Evolutionary conservation across 257 asterid genomes (phyloP), one percentile per base, ranked within the genome.

Genomic region (Scutellaria minor): DNA sequence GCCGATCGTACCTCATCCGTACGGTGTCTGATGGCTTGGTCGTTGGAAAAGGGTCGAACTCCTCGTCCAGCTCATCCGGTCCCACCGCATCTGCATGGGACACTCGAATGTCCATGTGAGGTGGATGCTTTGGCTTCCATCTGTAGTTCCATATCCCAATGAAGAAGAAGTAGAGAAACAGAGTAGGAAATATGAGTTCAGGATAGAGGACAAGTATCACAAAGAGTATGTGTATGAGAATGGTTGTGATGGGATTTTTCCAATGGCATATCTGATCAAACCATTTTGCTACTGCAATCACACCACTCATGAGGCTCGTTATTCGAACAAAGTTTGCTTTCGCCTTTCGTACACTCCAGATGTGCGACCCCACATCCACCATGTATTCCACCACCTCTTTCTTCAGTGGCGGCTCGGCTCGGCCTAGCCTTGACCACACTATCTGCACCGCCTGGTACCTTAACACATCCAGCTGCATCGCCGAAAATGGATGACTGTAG

Each of bases 221-320:
- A 22, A 87, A 79, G 9, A 91, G 86, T 5, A 85, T 50, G 76
- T 91, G 97, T 9, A 89, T 91, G 13, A 91, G 90, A 48, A 91
- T 70, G 14, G 97, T 89, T 0, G 97, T 91, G 0, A 91, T n/a
- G 1, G 97, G 97, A 68, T 91, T 91, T 48, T 82, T 89, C 97
- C 97, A 91, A 0, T 83, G 75, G 81, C 97, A 82, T 7, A 91
- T 75, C 61, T 89, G 90, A 71, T 89, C 82, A 46, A 91, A 87
- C 97, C 97, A 91, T 67, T 78, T 89, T 1, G 75, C 89, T 3
- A 87, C 45, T 0, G 78, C 80, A 6, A 70, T 8, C 18, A 76
- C 63, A 0, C 95, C 95, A 70, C 82, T 72, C 80, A 89, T 44
- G 64, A 91, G 71, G 39, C 76, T 75, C 80, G 80, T 77, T 62